Conservation (phyloP, 1,139 yeast genomes). For the Taphrina communis region DNA sequence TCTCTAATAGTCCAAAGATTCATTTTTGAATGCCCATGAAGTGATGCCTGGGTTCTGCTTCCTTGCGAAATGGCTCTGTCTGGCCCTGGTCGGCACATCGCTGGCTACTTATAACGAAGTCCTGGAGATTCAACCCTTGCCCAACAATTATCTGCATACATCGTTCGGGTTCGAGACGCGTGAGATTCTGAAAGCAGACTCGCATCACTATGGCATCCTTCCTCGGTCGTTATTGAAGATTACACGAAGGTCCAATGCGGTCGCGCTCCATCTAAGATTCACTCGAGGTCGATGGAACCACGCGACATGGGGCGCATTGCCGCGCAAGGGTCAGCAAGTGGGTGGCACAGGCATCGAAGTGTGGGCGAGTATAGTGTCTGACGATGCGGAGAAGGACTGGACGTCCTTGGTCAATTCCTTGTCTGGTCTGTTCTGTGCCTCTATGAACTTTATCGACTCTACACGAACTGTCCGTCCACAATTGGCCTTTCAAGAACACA, state of each 20-base stretch:
- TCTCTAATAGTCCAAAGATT: too few species aligned
- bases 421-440: conserved; percentile 94
- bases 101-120: conserved; percentile 40
- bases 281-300: conserved; percentile 97
- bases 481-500: conserved; percentile 54
- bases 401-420: conserved; percentile 70
- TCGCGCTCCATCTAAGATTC: conserved; percentile 81
- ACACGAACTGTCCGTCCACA: conserved; percentile 78
- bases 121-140: conserved; percentile 37
- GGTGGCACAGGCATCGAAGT: conserved; percentile 98
- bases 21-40: background rate
- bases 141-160: conserved; percentile 34
- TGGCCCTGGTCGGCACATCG: background rate
- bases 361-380: conserved; percentile 71
- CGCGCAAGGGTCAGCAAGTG: conserved; percentile 68
- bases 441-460: conserved; percentile 83
- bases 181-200: conserved; percentile 58
- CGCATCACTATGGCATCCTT: conserved; percentile 68
- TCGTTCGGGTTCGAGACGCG: conserved; percentile 52
- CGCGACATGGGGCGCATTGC: conserved; percentile 83
- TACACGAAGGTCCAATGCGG: conserved; percentile 66
- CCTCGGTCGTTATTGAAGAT: conserved; percentile 85
- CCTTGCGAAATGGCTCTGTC: background rate
- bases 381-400: conserved; percentile 62
- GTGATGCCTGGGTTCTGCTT: background rate